phyloP scores from a whole-genome alignment of 805 yeast genomes.

The Kazachstania bromeliacearum region DNA sequence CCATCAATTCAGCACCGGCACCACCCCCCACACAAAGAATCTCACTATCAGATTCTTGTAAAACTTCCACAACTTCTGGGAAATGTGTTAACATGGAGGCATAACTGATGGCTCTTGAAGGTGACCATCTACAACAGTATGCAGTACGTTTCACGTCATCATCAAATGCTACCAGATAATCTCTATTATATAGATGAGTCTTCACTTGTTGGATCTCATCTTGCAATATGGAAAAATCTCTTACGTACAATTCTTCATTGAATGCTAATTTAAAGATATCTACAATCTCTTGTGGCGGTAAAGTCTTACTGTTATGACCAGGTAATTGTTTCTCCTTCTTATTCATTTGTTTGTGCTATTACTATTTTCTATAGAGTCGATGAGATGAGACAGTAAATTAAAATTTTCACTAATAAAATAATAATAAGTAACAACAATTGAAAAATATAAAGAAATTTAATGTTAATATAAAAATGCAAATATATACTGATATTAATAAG shows the following conservation, averaged over 20 bases:
- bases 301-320: constrained; percentile 14
- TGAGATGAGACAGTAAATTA: too few species aligned
- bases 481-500: background rate
- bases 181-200: constrained; percentile 56
- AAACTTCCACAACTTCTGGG: constrained; percentile 20
- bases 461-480: background rate
- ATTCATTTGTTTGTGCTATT: too few species aligned
- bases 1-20: constrained; percentile 73
- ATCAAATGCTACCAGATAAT: constrained; percentile 62
- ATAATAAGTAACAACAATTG: background rate
- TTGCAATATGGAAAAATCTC: constrained; percentile 9
- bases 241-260: constrained; percentile 18
- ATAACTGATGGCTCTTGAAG: constrained; percentile 71
- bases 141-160: constrained; percentile 57
- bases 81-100: constrained; percentile 53
- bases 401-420: too few species aligned
- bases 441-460: background rate
- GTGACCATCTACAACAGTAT: constrained; percentile 78
- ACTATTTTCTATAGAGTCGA: too few species aligned
- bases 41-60: constrained; percentile 11
- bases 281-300: constrained; percentile 26
- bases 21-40: constrained; percentile 79
- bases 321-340: constrained; percentile 11
- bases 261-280: constrained; percentile 25
- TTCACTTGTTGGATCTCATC: constrained; percentile 56